Evolutionary conservation across 306 rosid species (phyloP), one percentile per base, ranked within the genome.

Genomic region (Pyrus pyrifolia): DNA sequence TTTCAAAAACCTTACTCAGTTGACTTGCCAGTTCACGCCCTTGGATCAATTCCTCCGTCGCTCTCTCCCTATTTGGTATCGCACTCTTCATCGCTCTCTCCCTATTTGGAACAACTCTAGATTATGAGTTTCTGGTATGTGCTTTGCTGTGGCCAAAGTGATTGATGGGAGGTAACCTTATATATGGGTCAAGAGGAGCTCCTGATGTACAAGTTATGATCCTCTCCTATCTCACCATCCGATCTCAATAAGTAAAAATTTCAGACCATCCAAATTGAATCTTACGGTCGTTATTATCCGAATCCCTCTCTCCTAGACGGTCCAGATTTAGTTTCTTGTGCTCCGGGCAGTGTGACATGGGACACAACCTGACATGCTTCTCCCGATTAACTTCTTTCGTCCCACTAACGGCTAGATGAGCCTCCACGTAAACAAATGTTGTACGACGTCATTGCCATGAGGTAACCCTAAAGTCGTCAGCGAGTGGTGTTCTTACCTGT

Each of bases 1-100:
- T 49, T 46, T 46, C 59, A 6, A 89, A 73, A 3, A 74, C 8
- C 40, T 29, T 5, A 15, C 63, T 85, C 14, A 91, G 91, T 74
- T 84, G 71, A 17, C 45, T 74, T 0, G 87, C 85, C 31, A 73
- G 40, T 2, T 84, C 74, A 10, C 72, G 86, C 5, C 97, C 97
- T 72, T 76, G 83, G 46, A 68, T 29, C 1, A 91, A 74, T 67
- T 87, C 89, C 23, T 83, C 82, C 67, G 78, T 58, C 9, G 76
- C 76, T 46, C 62, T 85, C 12, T 15, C 80, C 31, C 64, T 52
- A 57, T 74, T 27, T 3, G 77, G 45, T 19, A 18, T 6, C 70
- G 44, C 70, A 21, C 29, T 2, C 27, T 35, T 35, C 70, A 80
- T 58, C 9, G 73, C 76, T 52, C 62, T 84, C 12, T 15, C 80